These are phyloP conservation scores for Sporothrix protearum DNA, from an alignment of 2,329 filamentous ascomycete genomes.

Conservation along the genomic window DNA sequence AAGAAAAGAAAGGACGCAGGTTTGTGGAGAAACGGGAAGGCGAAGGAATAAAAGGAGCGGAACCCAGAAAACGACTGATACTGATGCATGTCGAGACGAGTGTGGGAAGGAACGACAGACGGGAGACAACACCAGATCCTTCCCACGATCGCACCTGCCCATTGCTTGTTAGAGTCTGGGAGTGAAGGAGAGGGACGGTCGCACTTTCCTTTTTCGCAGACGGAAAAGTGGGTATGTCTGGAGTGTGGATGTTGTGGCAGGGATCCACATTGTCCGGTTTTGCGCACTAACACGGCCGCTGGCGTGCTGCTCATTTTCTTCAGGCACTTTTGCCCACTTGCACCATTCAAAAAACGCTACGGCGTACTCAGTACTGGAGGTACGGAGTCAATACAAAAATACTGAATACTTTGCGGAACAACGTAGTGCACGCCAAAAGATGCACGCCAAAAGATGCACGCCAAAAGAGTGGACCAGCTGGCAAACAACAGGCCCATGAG, in stretches of 20 bases:
- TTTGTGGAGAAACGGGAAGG: slow-evolving; percentile 3
- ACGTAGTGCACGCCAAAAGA: no score
- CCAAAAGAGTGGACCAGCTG: not conserved
- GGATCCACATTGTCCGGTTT: slow-evolving; percentile 13
- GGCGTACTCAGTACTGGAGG: no score
- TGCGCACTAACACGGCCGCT: slow-evolving; percentile 13
- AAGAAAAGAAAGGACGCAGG: not conserved
- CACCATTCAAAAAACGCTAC: not conserved
- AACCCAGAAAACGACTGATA: not conserved
- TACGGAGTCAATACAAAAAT: no score
- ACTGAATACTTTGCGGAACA: not conserved
- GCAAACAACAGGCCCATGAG: not conserved
- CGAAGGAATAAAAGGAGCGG: slow-evolving; percentile 13
- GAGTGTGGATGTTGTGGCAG: slow-evolving; percentile 11
- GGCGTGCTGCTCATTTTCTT: slow-evolving; percentile 2
- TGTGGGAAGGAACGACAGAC: no score
- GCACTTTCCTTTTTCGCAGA: not conserved
- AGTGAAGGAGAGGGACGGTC: not conserved
- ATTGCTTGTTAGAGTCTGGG: slow-evolving; percentile 4
- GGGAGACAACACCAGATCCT: not conserved
- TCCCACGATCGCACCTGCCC: slow-evolving; percentile 19
- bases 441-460: no score
- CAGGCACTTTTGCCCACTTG: not conserved
- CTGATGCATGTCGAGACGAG: not conserved
- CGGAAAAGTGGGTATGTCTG: not conserved